Conservation (phyloP, 306 rosid species). For the Amphicarpaea edgeworthii region DNA sequence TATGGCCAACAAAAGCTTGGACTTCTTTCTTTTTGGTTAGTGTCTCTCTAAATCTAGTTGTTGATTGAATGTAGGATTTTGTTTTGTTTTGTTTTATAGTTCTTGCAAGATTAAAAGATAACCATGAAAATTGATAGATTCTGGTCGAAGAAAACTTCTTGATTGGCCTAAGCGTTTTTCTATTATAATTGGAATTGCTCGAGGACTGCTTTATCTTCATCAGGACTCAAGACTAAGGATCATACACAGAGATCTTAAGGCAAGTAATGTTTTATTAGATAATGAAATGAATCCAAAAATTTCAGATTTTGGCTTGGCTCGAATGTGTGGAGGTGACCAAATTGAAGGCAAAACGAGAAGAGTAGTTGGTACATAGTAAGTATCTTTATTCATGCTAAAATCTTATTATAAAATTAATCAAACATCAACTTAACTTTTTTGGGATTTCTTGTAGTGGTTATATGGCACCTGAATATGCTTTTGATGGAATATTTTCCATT, state of each 20-base stretch:
- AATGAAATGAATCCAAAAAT: conserved; percentile 19
- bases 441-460: not conserved
- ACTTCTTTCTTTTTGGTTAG: conserved; percentile 19
- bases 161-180: not conserved
- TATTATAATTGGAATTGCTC: conserved; percentile 14
- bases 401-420: not conserved
- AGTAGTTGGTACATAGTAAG: conserved; percentile 14
- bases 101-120: not conserved
- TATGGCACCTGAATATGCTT: conserved; percentile 26
- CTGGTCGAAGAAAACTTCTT: not conserved
- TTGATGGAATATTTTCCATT: not conserved
- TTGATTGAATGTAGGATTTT: not conserved
- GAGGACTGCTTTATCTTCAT: conserved; percentile 12
- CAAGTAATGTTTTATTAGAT: conserved; percentile 19
- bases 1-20: conserved; percentile 12
- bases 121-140: not conserved
- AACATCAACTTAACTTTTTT: not conserved
- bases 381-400: not conserved
- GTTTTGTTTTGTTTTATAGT: not conserved
- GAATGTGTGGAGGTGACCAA: conserved; percentile 3
- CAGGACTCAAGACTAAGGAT: conserved; percentile 34
- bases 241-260: conserved; percentile 23
- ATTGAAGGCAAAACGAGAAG: not conserved
- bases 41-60: not conserved
- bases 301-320: conserved; percentile 13